phyloP scores from a whole-genome alignment of 768 basidiomycete genomes.

The Aureoboletus auriporus region DNA sequence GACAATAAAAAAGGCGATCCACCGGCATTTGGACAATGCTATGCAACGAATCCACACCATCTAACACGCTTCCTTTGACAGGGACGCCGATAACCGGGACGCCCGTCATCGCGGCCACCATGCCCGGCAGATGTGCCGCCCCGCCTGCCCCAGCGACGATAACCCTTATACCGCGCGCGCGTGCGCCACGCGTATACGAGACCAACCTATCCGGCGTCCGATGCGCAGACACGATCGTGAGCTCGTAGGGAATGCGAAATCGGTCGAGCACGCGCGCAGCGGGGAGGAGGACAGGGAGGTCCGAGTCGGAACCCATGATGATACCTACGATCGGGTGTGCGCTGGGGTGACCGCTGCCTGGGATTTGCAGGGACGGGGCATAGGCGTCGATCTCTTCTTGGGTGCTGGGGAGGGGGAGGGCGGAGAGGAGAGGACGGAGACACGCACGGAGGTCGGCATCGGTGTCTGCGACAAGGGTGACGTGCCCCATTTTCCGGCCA shows the following conservation, averaged over 20 bases:
- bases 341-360: slow-evolving; percentile 54
- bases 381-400: slow-evolving; percentile 49
- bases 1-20: slow-evolving; percentile 29
- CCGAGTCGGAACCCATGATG: slow-evolving; percentile 99
- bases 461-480: slow-evolving; percentile 80
- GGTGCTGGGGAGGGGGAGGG: slow-evolving; percentile 43
- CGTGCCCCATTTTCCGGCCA: slow-evolving; percentile 97
- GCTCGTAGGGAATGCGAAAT: slow-evolving; percentile 86
- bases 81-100: slow-evolving; percentile 96
- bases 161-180: slow-evolving; percentile 58
- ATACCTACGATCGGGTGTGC: slow-evolving; percentile 79
- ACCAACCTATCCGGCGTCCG: slow-evolving; percentile 87
- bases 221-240: slow-evolving; percentile 96
- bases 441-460: slow-evolving; percentile 69
- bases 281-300: slow-evolving; percentile 89
- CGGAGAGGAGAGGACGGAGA: slow-evolving; percentile 70
- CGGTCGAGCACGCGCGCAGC: slow-evolving; percentile 79
- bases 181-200: slow-evolving; percentile 75
- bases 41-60: slow-evolving; percentile 95
- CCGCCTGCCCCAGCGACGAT: slow-evolving; percentile 98
- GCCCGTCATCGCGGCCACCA: slow-evolving; percentile 94
- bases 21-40: slow-evolving; percentile 99
- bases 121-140: slow-evolving; percentile 95
- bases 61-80: slow-evolving; percentile 89
- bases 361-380: slow-evolving; percentile 42